Base-by-base conservation (phyloP, 1,139 yeast genomes). In the Suhomyces chickasaworum region DNA sequence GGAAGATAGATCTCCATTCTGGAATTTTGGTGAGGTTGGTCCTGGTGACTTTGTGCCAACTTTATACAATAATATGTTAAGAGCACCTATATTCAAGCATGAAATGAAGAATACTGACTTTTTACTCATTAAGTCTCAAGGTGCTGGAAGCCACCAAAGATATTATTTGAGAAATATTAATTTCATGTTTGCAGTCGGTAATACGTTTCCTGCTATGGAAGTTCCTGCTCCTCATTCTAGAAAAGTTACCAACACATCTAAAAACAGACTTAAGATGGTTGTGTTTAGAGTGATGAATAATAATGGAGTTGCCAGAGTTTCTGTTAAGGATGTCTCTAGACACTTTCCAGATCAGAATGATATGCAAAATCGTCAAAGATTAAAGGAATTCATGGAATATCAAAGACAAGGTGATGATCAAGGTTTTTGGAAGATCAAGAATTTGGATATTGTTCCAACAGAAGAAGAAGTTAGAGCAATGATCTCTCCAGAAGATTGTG, bases 211-310 rank as follows among this genome's bases (percentile, higher is more conserved):
- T 0, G 97, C 90, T 2, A 86, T 88, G 42, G 97, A 90, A 61
- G 86, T 95, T 17, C 99, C 99, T 1, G 98, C 98, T 1, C 99
- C 99, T 1, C 97, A 95, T 64, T 89, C 97, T 1, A 81, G 99
- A 65, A 90, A 90, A 60, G 97, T 91, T 13, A 91, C 99, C 0
- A 87, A 96, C 7, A 91, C 96, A 17, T 84, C 93, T 44, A 91
- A 93, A 60, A 91, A 90, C 59, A 76, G 99, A 51, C 72, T 95
- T 52, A 89, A 89, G 63, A 91, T 95, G 97, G 85, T 93, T 58
- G 98, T 90, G 3, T 91, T 82, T 59, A 80, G 99, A 48, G 89
- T 91, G 3, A 75, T 95, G 68, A 89, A 91, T 64, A 82, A 83
- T 54, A 84, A 80, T 42, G 86, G 87, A 2, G 80, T 83, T 38